phyloP scores from a whole-genome alignment of 192 early-diverging fungal species.

The Geranomyces michiganensis region DNA sequence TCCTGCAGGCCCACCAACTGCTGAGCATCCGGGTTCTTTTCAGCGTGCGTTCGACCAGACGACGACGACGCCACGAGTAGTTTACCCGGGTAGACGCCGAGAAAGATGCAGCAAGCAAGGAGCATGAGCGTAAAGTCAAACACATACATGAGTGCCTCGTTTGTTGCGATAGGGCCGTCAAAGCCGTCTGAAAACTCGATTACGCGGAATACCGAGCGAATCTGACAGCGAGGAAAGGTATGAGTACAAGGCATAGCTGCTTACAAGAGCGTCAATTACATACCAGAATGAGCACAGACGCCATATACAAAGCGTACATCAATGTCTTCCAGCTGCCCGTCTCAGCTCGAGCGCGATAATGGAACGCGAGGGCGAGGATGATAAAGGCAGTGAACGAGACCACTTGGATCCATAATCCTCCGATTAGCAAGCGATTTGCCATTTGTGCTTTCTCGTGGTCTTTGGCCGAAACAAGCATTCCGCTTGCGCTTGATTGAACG shows the following conservation, averaged over 20 bases:
- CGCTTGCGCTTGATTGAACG: slow-evolving; percentile 29
- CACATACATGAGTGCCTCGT: slow-evolving; percentile 34
- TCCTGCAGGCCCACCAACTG: no score
- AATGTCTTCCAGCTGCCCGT: background rate
- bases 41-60: no score
- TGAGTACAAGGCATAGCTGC: no score
- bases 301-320: background rate
- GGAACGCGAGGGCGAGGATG: slow-evolving; percentile 21
- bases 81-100: slow-evolving; percentile 27
- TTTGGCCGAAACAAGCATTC: slow-evolving; percentile 18
- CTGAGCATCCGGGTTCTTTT: no score
- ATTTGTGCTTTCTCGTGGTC: background rate
- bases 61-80: no score
- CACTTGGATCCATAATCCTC: slow-evolving; percentile 35
- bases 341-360: background rate
- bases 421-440: slow-evolving; percentile 27
- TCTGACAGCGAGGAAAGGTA: background rate
- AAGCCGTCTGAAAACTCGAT: slow-evolving; percentile 36
- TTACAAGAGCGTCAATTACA: slow-evolving; percentile 8
- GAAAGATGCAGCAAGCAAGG: slow-evolving; percentile 23
- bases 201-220: slow-evolving; percentile 34
- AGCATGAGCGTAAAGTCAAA: slow-evolving; percentile 34
- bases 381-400: slow-evolving; percentile 25
- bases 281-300: slow-evolving; percentile 8
- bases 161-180: slow-evolving; percentile 30